These are phyloP conservation scores for Xylaria sp. DNA, from an alignment of 2,329 filamentous ascomycete species.

Conservation along the genomic window DNA sequence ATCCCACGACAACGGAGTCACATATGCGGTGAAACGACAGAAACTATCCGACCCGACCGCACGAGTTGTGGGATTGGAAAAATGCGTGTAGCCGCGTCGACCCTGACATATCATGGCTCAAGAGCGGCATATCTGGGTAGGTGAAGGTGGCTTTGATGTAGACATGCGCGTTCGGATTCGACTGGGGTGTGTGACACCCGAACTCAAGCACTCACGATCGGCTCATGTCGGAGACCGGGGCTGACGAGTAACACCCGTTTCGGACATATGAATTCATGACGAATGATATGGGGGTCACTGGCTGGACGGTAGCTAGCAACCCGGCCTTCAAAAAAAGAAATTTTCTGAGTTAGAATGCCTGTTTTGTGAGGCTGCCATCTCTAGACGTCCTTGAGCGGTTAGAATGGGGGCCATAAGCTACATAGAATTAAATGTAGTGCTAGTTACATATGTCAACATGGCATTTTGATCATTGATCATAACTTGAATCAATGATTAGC, in stretches of 20 bases:
- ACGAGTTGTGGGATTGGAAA: conserved; percentile 9
- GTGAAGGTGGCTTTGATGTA: background rate
- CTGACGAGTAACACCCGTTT: background rate
- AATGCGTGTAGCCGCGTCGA: conserved; percentile 21
- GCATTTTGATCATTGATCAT: too few relatives aligned
- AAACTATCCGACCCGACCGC: conserved; percentile 30
- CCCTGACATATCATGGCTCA: background rate
- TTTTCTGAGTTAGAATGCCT: background rate
- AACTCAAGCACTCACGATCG: background rate
- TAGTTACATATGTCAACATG: too few relatives aligned
- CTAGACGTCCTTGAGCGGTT: background rate
- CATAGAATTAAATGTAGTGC: too few relatives aligned
- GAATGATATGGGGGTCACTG: background rate
- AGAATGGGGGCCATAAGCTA: background rate
- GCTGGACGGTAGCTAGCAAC: background rate
- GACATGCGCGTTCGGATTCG: background rate
- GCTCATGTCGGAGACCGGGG: conserved; percentile 6
- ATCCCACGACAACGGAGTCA: conserved; percentile 9
- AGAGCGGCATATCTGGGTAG: background rate
- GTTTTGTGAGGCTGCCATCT: background rate
- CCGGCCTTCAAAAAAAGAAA: background rate
- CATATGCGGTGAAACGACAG: conserved; percentile 26
- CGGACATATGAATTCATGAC: background rate
- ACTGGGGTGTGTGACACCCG: background rate
- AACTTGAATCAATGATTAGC: too few relatives aligned